A percentile compares a stretch with the other conserved stretches of the same genome.
phyloP scores from a whole-genome alignment of 768 basidiomycete species.

The Mycena amicta region DNA sequence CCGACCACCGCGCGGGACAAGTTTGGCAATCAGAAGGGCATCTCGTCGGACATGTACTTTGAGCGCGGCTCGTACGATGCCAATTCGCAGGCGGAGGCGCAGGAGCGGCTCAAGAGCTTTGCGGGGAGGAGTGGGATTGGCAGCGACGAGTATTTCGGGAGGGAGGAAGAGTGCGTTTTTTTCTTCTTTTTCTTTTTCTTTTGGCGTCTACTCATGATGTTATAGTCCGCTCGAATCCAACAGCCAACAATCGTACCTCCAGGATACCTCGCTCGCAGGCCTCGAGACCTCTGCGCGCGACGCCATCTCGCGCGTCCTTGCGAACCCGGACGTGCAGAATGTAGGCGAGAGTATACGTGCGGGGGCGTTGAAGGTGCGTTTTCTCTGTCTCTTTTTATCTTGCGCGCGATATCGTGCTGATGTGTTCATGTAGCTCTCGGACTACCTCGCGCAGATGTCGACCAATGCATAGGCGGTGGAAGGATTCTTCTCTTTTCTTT shows the following conservation, averaged over 20 bases:
- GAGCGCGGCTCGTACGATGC: conserved; percentile 88
- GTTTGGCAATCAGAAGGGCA: conserved; percentile 91
- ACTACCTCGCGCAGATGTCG: conserved; percentile 24
- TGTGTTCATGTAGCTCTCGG: conserved; percentile 10
- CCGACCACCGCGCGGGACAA: conserved; percentile 85
- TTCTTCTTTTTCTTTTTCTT: conserved; percentile 31
- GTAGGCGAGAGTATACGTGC: conserved; percentile 75
- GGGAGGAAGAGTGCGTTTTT: conserved; percentile 77
- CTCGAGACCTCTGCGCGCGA: conserved; percentile 71
- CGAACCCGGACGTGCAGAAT: conserved; percentile 88
- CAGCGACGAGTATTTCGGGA: conserved; percentile 94
- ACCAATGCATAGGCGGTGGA: conserved; percentile 1
- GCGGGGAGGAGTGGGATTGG: conserved; percentile 92
- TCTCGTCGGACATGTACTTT: conserved; percentile 98
- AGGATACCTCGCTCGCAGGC: conserved; percentile 63
- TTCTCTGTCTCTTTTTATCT: not conserved
- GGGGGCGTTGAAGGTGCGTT: conserved; percentile 79
- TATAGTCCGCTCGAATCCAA: not conserved
- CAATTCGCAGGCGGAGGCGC: conserved; percentile 68
- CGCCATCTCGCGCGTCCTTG: conserved; percentile 68
- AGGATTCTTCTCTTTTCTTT: not conserved
- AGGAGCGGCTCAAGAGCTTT: conserved; percentile 80
- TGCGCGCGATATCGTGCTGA: not conserved
- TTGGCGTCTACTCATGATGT: not conserved
- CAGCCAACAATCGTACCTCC: conserved; percentile 34